Conservation (phyloP, 257 asterid species). For the Solanum lignicaule region DNA sequence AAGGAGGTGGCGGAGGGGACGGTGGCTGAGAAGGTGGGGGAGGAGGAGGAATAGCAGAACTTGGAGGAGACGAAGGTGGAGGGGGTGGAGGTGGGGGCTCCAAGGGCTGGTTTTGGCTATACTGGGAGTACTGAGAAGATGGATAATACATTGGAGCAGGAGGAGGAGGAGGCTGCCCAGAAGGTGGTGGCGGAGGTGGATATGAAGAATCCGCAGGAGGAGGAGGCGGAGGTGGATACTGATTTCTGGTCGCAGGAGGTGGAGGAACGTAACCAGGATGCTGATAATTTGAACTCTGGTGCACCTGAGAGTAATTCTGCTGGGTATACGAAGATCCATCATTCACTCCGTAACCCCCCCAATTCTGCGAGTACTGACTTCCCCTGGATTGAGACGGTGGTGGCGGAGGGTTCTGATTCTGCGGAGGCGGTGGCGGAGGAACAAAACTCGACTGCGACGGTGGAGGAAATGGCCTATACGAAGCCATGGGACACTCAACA, state of each 20-base stretch:
- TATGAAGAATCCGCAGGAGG: slow-evolving; percentile 71
- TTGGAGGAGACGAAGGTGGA: slow-evolving; percentile 35
- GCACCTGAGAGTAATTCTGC: slow-evolving; percentile 1
- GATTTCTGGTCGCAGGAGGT: slow-evolving; percentile 36
- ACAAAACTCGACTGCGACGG: slow-evolving; percentile 43
- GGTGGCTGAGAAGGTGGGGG: slow-evolving; percentile 56
- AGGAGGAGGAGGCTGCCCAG: slow-evolving; percentile 24
- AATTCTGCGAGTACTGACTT: slow-evolving; percentile 18
- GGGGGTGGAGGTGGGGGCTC: slow-evolving; percentile 39
- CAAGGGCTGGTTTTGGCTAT: slow-evolving; percentile 28
- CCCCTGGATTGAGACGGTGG: slow-evolving; percentile 30
- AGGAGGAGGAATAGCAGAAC: slow-evolving; percentile 37
- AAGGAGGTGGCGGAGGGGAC: slow-evolving; percentile 54
- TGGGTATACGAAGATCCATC: slow-evolving; percentile 19
- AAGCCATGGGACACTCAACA: slow-evolving; percentile 36
- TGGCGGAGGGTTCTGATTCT: slow-evolving; percentile 32
- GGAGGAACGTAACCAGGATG: slow-evolving; percentile 41
- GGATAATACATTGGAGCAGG: slow-evolving; percentile 23
- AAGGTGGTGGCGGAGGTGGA: slow-evolving; percentile 55
- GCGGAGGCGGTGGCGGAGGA: slow-evolving; percentile 56
- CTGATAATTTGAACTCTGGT: slow-evolving; percentile 10
- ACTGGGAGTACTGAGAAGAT: slow-evolving; percentile 30
- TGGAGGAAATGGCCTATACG: slow-evolving; percentile 85
- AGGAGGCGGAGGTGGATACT: slow-evolving; percentile 60
- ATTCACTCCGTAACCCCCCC: slow-evolving; percentile 15